Conservation (phyloP, 164 flowering plant species). For the Magnolia officinalis region DNA sequence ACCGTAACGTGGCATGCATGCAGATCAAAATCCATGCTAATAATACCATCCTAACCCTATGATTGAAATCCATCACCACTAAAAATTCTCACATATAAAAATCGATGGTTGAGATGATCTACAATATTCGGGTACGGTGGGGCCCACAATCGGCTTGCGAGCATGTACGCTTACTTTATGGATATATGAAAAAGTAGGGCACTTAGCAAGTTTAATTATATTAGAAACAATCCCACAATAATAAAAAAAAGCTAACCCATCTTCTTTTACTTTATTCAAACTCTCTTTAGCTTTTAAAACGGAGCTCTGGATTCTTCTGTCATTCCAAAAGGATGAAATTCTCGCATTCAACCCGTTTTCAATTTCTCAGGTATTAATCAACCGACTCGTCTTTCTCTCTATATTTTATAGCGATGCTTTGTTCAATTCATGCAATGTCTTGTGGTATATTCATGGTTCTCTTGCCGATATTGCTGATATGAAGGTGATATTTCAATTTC, state of each 20-base stretch:
- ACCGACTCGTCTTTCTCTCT: not conserved
- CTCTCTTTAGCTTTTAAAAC: not conserved
- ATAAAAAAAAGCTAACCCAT: not conserved
- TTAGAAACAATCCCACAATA: not conserved
- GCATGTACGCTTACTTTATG: not conserved
- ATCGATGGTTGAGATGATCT: too few species aligned
- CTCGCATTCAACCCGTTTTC: not conserved
- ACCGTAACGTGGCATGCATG: too few species aligned
- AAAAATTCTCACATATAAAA: too few species aligned
- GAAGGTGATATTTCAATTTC: not conserved
- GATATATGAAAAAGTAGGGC: not conserved
- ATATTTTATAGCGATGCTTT: too few species aligned
- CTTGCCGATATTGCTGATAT: not conserved
- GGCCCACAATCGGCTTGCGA: not conserved
- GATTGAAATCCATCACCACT: too few species aligned
- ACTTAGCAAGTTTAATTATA: not conserved
- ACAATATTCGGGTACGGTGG: not conserved
- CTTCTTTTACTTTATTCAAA: not conserved
- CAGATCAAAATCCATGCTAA: too few species aligned
- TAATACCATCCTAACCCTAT: too few species aligned
- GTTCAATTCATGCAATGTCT: too few species aligned
- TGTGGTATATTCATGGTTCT: too few species aligned
- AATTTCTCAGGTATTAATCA: not conserved
- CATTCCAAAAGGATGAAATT: not conserved
- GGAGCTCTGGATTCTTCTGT: slow-evolving; percentile 2